Evolutionary conservation across 345 rosid species (phyloP), one percentile per base, ranked within the genome.

Genomic region (Murraya koenigii): DNA sequence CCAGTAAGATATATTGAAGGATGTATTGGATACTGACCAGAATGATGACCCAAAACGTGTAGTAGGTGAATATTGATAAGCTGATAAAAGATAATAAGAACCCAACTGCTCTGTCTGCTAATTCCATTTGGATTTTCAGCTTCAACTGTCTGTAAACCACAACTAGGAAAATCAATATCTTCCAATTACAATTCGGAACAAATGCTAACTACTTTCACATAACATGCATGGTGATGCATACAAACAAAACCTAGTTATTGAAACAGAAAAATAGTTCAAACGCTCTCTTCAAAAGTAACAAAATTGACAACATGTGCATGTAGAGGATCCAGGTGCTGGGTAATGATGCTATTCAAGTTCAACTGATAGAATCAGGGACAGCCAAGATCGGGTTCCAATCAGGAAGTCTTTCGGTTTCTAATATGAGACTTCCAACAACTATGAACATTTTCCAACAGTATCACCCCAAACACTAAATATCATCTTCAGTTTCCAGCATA

Each of bases 1-100:
- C 15, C 19, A 10, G 63, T 14, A 73, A 54, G 19, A 11, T n/a
- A 26, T 25, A 71, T 49, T 39, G 0, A 7, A 32, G 22, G 28
- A 33, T n/a, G 76, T 5, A 20, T 71, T 49, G 66, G 28, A 36
- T 11, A 76, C 88, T 87, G 9, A 93, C 98, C 90, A 95, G 84
- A 76, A 95, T 91, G 86, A 95, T 92, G 82, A 90, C 97, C 99
- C 99, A 96, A 77, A 96, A 96, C 28, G 98, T 93, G 58, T 92
- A 94, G 84, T 96, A 93, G 6, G 94, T 94, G 91, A 93, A 96
- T 58, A 92, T 87, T 60, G 97, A 88, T 82, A 96, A 61, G 86
- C 97, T 91, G 87, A 85, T 86, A 8, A 86, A 66, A 26, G 97
- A 82, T 67, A 96, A 69, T 39, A 96, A 69, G 54, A 93, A 89